Evolutionary conservation across 176 grass and related monocot genomes (phyloP).

Genomic region (Secale cereale): DNA sequence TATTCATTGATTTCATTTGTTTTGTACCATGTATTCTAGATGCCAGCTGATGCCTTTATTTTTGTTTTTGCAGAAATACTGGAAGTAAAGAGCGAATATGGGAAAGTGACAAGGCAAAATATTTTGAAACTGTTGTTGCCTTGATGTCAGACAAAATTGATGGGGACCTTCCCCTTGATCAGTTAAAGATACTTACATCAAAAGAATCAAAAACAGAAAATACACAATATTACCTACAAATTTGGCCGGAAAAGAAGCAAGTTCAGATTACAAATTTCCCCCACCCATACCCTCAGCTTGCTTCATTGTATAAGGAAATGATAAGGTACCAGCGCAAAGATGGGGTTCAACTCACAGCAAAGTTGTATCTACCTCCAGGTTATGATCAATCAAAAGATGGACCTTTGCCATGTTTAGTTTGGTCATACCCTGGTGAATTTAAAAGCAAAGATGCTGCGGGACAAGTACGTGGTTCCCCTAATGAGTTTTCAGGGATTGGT

Average conservation of each 20-base stretch:
- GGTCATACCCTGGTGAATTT: slow-evolving; percentile 99
- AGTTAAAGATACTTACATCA: slow-evolving; percentile 90
- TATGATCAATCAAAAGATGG: slow-evolving; percentile 79
- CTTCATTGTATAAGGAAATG: slow-evolving; percentile 93
- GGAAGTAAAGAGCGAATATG: slow-evolving; percentile 96
- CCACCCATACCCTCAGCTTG: slow-evolving; percentile 94
- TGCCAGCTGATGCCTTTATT: slow-evolving; percentile 24
- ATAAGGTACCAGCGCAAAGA: slow-evolving; percentile 93
- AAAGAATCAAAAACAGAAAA: slow-evolving; percentile 99
- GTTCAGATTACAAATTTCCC: slow-evolving; percentile 98
- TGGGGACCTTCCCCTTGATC: slow-evolving; percentile 58
- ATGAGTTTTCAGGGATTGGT: slow-evolving; percentile 90
- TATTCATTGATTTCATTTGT: slow-evolving; percentile 7
- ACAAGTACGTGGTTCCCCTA: slow-evolving; percentile 97
- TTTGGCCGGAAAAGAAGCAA: slow-evolving; percentile 84
- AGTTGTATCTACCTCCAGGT: slow-evolving; percentile 87
- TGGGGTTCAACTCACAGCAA: slow-evolving; percentile 96
- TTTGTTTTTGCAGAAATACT: slow-evolving; percentile 62
- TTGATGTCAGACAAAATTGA: slow-evolving; percentile 94
- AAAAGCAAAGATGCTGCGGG: slow-evolving; percentile 99
- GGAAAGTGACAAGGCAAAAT: slow-evolving; percentile 97
- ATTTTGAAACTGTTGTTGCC: slow-evolving; percentile 85
- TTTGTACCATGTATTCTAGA: neutral
- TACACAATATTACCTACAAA: slow-evolving; percentile 89
- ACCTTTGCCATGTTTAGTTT: slow-evolving; percentile 88